Evolutionary conservation across 2,329 filamentous ascomycete species (phyloP).

Genomic region (Verticillium zaregamsianum): DNA sequence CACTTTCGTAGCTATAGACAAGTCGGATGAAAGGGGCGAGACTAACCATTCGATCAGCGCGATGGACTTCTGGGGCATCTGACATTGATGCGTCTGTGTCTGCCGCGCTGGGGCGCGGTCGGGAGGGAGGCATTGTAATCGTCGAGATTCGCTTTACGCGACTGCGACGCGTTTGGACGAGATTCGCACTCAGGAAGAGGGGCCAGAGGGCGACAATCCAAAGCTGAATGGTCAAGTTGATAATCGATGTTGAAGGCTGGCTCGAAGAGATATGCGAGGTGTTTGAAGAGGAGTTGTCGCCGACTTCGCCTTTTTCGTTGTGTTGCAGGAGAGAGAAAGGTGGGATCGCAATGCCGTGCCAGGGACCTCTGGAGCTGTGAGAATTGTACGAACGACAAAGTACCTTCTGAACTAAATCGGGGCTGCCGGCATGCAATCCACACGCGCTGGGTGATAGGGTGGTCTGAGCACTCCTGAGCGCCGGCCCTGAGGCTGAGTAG

Average conservation of each 20-base stretch:
- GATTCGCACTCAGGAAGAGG: neutral
- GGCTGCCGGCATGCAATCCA: neutral
- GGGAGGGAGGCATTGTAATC: conserved; percentile 49
- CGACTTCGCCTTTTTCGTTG: neutral
- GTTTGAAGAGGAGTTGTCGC: neutral
- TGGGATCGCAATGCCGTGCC: neutral
- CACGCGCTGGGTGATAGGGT: neutral
- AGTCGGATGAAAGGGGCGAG: neutral
- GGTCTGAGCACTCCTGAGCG: neutral
- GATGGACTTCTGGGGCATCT: conserved; percentile 47
- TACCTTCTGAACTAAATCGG: neutral
- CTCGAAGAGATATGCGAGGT: neutral
- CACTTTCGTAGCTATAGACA: neutral
- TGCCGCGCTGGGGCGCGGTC: conserved; percentile 46
- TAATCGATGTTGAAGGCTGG: neutral
- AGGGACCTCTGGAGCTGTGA: neutral
- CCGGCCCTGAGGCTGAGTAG: neutral
- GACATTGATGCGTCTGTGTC: conserved; percentile 62
- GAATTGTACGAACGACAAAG: neutral
- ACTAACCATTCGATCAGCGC: conserved; percentile 47
- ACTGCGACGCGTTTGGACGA: conserved; percentile 48
- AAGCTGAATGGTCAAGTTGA: neutral
- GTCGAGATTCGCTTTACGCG: conserved; percentile 46
- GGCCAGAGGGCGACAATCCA: neutral
- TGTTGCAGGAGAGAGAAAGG: neutral